Evolutionary conservation across 139 green algal species (phyloP), one percentile per base, ranked within the genome.

Genomic region (Yamagishiella unicocca): DNA sequence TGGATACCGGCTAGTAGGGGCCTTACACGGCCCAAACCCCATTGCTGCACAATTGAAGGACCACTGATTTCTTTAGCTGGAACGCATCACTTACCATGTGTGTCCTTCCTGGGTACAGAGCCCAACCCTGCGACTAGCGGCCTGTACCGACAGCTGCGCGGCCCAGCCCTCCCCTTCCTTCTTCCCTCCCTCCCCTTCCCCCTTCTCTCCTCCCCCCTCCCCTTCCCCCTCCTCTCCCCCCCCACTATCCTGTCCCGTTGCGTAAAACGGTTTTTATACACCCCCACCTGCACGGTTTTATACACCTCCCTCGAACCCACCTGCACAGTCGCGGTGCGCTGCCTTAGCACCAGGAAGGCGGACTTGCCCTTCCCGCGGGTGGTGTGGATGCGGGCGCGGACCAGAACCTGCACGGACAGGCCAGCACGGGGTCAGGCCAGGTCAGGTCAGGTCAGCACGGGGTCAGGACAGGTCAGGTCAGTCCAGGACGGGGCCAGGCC

Each of bases 301-400:
- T 24, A 35, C 25, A 8, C 25, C 61, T 31, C 61, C 61, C 61
- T 24, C 1, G n/a, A 68, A 31, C 22, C 22, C 3, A 96, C 93
- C 94, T 99, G 97, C 77, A 98, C 92, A 10, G 97, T 99, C 33
- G 91, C 92, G 29, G 92, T 96, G 2, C 93, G 83, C 86, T 99
- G 95, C 21, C 98, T 92, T 37, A 99, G 89, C 84, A 99, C 96
- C 25, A 99, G 61, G 92, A 99, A 99, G 29, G 93, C 95, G 8
- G 93, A 96, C 91, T 99, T 99, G 82, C 98, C 98, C 92, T 99
- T 99, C 68, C 96, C 97, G 12, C 98, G 93, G 50, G 97, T 96
- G 55, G 89, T 95, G 84, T 99, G 95, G 84, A 99, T 91, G n/a
- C 96, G 92, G 0, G 83, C 96, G 27, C 97, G 88, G 38, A 98